Base-by-base conservation (phyloP, 176 grass and related monocot species). In the Rhynchospora breviuscula region DNA sequence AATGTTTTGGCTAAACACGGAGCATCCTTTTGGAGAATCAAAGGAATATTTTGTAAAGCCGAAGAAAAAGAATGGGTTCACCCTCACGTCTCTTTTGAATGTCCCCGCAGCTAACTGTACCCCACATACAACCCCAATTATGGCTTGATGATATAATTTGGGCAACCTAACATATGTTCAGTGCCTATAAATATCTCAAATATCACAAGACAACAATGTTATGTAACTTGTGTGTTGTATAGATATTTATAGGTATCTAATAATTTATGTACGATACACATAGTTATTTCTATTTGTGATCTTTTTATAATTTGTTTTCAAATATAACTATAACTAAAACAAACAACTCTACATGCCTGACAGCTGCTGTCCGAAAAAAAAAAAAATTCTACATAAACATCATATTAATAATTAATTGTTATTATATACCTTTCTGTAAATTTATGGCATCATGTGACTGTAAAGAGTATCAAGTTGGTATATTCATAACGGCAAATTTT, bases 1-100 rank as follows among this genome's bases (percentile, higher is more conserved):
- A 58, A 58, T 58, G 15, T 58, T 58, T 58, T 5, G 15, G 15
- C 56, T 58, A 58, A 58, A 58, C 15, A 58, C 56, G 56, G 56
- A 58, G 15, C 56, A 18, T 59, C 5, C 17, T 59, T 40, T 40
- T 40, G 4, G 35, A 40, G 35, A 8, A 75, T 2, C 67, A 15
- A 75, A 75, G 47, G 71, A 75, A 75, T 75, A 4, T 40, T 75
- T 25, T 25, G 46, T 4, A 48, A 25, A 26, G 19, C 47, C 47
- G 56, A 81, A 63, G 59, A 64, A 18, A 17, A 26, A 66, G n/a
- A 49, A 59, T 81, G 79, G 79, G 60, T 81, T 81, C 79, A 9
- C 79, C 60, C 65, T 40, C 59, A 81, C 79, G 59, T 81, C 60
- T 63, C 43, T 49, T 67, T 82, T 21, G 40, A 17, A 63, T 48